A percentile compares a stretch with the other conserved stretches of the same genome.
Conservation (phyloP, 1,284 basidiomycete genomes). For the Rhodotorula sp. region DNA sequence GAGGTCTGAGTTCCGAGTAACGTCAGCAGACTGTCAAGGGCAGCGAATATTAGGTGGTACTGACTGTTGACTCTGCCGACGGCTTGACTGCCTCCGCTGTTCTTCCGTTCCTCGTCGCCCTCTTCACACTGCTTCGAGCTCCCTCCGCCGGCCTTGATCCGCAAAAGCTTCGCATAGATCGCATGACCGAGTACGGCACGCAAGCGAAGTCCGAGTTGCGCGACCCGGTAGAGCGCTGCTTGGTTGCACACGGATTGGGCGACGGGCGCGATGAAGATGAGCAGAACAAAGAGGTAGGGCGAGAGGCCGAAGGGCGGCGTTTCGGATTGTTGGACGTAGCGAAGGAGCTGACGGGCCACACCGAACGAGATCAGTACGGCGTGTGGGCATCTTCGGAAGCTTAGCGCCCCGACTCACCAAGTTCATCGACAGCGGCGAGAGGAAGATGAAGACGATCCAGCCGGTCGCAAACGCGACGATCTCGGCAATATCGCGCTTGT, state of each 20-base stretch:
- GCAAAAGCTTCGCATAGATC: constrained; percentile 28
- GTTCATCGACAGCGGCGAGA: constrained; percentile 37
- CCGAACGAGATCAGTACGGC: no score
- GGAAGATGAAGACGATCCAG: constrained; percentile 36
- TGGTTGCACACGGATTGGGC: constrained; percentile 33
- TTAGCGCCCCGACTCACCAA: constrained; percentile 3
- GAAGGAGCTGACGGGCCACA: constrained; percentile 13
- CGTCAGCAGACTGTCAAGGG: neutral
- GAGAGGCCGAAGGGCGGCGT: constrained; percentile 22
- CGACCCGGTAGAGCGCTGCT: constrained; percentile 29
- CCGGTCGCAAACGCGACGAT: constrained; percentile 29
- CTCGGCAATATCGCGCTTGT: constrained; percentile 14
- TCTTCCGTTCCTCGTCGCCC: neutral
- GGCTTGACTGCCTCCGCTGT: constrained; percentile 18
- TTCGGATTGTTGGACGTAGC: constrained; percentile 32
- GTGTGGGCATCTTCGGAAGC: no score
- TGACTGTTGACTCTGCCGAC: constrained; percentile 36
- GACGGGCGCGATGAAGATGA: constrained; percentile 34
- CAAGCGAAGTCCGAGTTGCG: constrained; percentile 28
- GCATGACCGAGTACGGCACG: constrained; percentile 24
- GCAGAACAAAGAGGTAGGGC: constrained; percentile 32
- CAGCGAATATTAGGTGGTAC: neutral
- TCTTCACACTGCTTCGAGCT: constrained; percentile 9
- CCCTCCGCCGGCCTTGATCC: constrained; percentile 35
- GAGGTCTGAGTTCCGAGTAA: constrained; percentile 16